Conservation (phyloP, 768 basidiomycete species). For the Amanita molliuscula region DNA sequence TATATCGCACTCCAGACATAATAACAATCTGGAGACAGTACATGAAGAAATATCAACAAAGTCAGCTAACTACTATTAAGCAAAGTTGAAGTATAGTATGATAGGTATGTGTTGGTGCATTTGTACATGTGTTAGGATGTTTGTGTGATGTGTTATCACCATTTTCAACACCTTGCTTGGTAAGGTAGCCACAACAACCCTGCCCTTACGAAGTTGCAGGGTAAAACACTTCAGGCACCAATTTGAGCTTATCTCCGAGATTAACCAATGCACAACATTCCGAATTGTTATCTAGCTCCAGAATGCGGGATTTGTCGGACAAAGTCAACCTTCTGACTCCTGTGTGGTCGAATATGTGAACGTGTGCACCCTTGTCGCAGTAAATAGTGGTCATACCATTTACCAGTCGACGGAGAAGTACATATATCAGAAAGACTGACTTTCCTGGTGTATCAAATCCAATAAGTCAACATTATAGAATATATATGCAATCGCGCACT, state of each 20-base stretch:
- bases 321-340: slow-evolving; percentile 1
- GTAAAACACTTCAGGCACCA: slow-evolving; percentile 5
- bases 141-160: too few relatives aligned
- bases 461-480: slow-evolving; percentile 1
- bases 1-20: too few relatives aligned
- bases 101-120: too few relatives aligned
- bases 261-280: slow-evolving; percentile 8
- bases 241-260: not conserved
- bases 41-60: too few relatives aligned
- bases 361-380: not conserved
- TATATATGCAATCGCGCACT: not conserved
- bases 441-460: slow-evolving; percentile 5
- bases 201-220: slow-evolving; percentile 4
- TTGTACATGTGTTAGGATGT: too few relatives aligned
- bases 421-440: slow-evolving; percentile 7
- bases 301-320: not conserved
- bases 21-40: too few relatives aligned
- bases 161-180: too few relatives aligned
- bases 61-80: too few relatives aligned
- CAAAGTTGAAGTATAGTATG: too few relatives aligned
- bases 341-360: slow-evolving; percentile 4
- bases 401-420: slow-evolving; percentile 7
- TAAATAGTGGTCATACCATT: slow-evolving; percentile 6
- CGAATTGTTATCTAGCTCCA: slow-evolving; percentile 3
- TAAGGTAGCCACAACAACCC: slow-evolving; percentile 7